phyloP scores from a whole-genome alignment of 169 alveolate species.

The Plasmodium knowlesi region DNA sequence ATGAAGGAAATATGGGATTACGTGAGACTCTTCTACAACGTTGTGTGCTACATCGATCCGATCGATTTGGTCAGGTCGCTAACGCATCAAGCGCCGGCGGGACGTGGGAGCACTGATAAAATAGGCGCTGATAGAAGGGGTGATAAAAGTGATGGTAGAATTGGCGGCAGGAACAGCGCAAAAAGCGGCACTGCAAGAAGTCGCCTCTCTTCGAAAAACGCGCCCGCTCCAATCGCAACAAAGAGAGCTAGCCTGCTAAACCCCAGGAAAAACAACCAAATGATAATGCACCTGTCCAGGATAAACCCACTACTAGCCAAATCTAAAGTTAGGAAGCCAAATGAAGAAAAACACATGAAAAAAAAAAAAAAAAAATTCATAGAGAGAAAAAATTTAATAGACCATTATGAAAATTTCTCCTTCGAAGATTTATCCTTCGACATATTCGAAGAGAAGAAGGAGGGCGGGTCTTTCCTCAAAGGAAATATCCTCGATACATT shows the following conservation, averaged over 20 bases:
- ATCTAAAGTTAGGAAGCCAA: slow-evolving; percentile 52
- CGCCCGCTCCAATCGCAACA: not conserved
- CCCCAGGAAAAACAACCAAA: slow-evolving; percentile 21
- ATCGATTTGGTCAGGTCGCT: slow-evolving; percentile 58
- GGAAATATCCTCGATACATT: slow-evolving; percentile 34
- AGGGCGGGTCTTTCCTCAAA: slow-evolving; percentile 14
- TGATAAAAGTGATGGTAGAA: not conserved
- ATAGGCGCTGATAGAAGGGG: not conserved
- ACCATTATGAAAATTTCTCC: slow-evolving; percentile 45
- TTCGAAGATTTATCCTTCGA: slow-evolving; percentile 64
- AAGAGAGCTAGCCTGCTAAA: slow-evolving; percentile 14
- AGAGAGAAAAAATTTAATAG: slow-evolving; percentile 56
- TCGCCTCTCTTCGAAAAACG: not conserved
- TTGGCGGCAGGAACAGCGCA: no score
- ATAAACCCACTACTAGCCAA: slow-evolving; percentile 66
- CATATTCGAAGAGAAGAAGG: slow-evolving; percentile 19
- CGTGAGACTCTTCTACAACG: slow-evolving; percentile 41
- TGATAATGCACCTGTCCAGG: slow-evolving; percentile 53
- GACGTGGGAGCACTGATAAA: not conserved
- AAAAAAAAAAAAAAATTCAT: slow-evolving; percentile 52
- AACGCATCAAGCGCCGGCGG: slow-evolving; percentile 10
- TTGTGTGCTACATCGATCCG: slow-evolving; percentile 63
- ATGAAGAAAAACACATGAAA: slow-evolving; percentile 71
- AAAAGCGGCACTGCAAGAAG: not conserved
- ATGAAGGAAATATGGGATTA: slow-evolving; percentile 73